Evolutionary conservation across 202 grass and related monocot species (phyloP), one percentile per base, ranked within the genome.

Genomic region (Setaria viridis): DNA sequence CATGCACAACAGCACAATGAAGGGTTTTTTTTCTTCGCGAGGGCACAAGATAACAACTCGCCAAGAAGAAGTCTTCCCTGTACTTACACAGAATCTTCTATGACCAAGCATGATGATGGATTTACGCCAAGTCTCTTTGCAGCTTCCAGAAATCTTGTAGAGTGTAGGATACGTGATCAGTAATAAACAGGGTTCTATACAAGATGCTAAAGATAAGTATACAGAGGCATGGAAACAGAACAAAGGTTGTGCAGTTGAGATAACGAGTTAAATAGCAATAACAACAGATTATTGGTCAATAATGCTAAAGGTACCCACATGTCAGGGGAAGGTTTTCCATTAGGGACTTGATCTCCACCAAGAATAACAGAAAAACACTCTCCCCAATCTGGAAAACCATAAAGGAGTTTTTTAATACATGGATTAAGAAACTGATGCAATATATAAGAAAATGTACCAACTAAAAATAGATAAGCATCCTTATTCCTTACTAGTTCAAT

Each of bases 61-160:
- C 58, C n/a, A 3, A 10, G 6, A 37, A 82, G 56, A 65, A 29
- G 14, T 47, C 11, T 75, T 86, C 69, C 45, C 20, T 87, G 10
- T 42, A 76, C 95, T 86, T 72, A 94, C 95, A 78, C 45, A 80
- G 95, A 98, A 92, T 98, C 95, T 85, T 98, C 95, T 43, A 98
- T 98, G 19, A 98, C 82, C 70, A 98, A 66, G 78, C 91, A 95
- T 30, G 84, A 92, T 8, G 87, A 82, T 67, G 93, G 77, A 90
- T 92, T 83, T 64, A 87, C 88, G 53, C 86, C 91, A 76, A 98
- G 93, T 81, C 89, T 86, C 66, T 91, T 93, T 86, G 93, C 88
- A 46, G 91, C 88, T 82, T 98, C 95, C 30, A 98, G 78, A 70
- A 95, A 98, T 90, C 95, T 98, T 80, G 50, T 60, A 47, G 67